phyloP scores from a whole-genome alignment of 306 rosid genomes.

The Ammopiptanthus mongolicus region DNA sequence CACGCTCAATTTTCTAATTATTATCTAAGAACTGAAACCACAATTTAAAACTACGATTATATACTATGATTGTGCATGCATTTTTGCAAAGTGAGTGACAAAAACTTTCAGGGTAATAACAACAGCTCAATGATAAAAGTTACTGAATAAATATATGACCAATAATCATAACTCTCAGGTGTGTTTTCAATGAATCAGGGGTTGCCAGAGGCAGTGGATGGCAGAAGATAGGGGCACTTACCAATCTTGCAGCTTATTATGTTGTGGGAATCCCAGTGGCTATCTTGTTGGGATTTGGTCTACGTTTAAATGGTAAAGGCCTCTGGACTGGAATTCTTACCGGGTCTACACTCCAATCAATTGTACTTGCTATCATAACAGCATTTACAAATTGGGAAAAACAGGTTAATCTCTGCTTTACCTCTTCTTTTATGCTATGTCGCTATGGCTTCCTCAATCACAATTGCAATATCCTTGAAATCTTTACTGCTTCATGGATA shows the following conservation, averaged over 20 bases:
- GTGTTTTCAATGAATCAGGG: conserved; percentile 26
- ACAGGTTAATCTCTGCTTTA: conserved; percentile 30
- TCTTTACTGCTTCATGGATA: neutral
- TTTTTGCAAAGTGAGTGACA: no score
- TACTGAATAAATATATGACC: neutral
- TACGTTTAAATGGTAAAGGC: conserved; percentile 40
- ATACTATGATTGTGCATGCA: neutral
- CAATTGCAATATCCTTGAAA: neutral
- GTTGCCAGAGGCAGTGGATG: conserved; percentile 54
- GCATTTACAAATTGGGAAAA: conserved; percentile 44
- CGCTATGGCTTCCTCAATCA: neutral
- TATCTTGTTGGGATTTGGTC: conserved; percentile 28
- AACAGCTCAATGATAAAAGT: neutral
- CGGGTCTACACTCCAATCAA: conserved; percentile 30
- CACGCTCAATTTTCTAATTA: no score
- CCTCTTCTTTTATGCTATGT: neutral
- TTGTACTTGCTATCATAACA: conserved; percentile 28
- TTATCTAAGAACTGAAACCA: no score
- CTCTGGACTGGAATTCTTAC: conserved; percentile 52
- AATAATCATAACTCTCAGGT: neutral
- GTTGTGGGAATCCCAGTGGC: conserved; percentile 47
- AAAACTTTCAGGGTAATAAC: neutral
- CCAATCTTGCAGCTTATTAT: conserved; percentile 53
- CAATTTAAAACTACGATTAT: no score
- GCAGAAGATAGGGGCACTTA: conserved; percentile 43